These are phyloP conservation scores for Clavispora asparagi DNA, from an alignment of 805 yeast genomes.

Conservation along the genomic window DNA sequence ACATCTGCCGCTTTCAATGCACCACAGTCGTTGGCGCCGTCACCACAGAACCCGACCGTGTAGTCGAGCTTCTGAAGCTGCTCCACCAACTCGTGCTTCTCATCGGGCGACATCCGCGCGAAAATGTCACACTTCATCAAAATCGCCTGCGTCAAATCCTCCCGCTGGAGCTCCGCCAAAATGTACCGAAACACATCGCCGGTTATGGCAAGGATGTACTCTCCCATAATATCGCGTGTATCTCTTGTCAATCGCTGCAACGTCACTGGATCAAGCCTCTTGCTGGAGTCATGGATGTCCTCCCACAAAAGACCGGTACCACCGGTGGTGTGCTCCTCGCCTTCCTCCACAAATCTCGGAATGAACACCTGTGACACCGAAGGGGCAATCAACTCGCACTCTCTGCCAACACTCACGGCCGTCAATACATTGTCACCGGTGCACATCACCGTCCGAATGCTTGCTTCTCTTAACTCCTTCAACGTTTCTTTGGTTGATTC, in stretches of 20 bases:
- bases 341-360: slow-evolving; percentile 51
- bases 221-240: slow-evolving; percentile 21
- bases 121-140: slow-evolving; percentile 71
- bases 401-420: slow-evolving; percentile 88
- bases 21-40: slow-evolving; percentile 99
- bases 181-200: slow-evolving; percentile 87
- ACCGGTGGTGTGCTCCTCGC: slow-evolving; percentile 10
- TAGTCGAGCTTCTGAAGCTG: slow-evolving; percentile 80
- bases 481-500: slow-evolving; percentile 60
- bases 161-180: slow-evolving; percentile 48
- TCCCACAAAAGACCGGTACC: slow-evolving; percentile 55
- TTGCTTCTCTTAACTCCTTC: slow-evolving; percentile 55
- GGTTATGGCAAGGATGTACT: slow-evolving; percentile 74
- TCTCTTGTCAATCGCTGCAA: slow-evolving; percentile 40
- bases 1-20: slow-evolving; percentile 97
- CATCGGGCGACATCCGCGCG: slow-evolving; percentile 99
- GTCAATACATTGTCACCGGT: slow-evolving; percentile 96
- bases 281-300: slow-evolving; percentile 55
- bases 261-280: slow-evolving; percentile 59
- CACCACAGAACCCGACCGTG: slow-evolving; percentile 97
- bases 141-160: slow-evolving; percentile 44
- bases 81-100: slow-evolving; percentile 91
- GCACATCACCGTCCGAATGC: slow-evolving; percentile 86
- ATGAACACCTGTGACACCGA: slow-evolving; percentile 36
- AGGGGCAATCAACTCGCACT: slow-evolving; percentile 61